Evolutionary conservation across 2,329 filamentous ascomycete genomes (phyloP).

Genomic region (Stenocarpella maydis): DNA sequence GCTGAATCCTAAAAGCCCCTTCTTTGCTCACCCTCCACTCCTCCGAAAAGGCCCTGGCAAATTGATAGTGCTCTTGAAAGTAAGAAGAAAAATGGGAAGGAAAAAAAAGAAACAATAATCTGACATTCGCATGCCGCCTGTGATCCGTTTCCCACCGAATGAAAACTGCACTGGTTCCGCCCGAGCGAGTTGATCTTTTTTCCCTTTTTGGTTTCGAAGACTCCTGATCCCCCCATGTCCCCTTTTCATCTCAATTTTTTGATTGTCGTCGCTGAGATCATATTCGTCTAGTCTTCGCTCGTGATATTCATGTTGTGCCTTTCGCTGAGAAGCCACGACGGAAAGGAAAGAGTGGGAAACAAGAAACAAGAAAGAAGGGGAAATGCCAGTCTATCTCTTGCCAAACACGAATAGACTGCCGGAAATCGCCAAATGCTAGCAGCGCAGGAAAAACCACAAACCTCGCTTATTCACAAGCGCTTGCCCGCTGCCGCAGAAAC

Average conservation of each 20-base stretch:
- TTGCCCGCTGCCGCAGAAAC: not conserved
- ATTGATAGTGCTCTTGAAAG: not conserved
- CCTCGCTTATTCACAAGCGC: not conserved
- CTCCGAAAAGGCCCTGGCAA: not conserved
- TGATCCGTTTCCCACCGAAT: conserved; percentile 1
- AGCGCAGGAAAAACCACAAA: not conserved
- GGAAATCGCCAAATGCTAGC: not conserved
- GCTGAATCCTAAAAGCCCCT: conserved; percentile 6
- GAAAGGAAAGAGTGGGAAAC: not conserved
- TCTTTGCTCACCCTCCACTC: not conserved
- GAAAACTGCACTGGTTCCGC: conserved; percentile 17
- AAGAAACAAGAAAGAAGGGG: not conserved
- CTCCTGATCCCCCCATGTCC: conserved; percentile 6
- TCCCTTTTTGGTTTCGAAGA: conserved; percentile 19
- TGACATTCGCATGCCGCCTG: not conserved
- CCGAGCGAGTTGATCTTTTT: conserved; percentile 27
- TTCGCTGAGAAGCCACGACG: not conserved
- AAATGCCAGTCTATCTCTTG: conserved; percentile 9
- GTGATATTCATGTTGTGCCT: conserved; percentile 11
- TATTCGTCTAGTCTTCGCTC: conserved; percentile 27
- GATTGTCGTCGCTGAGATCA: conserved; percentile 15
- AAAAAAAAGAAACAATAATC: not conserved
- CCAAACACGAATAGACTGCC: too few relatives aligned
- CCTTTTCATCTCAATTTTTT: conserved; percentile 1
- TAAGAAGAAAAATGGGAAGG: not conserved